Evolutionary conservation across 495 filamentous ascomycete genomes (phyloP), one percentile per base, ranked within the genome.

Genomic region (Trichoderma reesei): DNA sequence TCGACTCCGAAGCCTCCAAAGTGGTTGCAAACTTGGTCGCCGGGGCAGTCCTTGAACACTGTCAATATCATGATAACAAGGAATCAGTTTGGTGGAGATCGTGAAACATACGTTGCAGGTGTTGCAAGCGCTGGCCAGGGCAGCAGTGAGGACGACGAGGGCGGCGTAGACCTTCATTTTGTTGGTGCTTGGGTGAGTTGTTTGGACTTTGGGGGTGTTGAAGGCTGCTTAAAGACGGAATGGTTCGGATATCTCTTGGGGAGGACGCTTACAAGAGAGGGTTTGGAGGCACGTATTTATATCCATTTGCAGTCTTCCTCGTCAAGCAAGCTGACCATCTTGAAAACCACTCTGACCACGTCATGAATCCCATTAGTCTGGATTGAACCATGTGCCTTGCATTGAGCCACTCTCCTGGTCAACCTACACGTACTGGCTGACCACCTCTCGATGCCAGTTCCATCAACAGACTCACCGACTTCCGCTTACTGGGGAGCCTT

Each of bases 61-160:
- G 26, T 56, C 34, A 56, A n/a, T 33, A 56, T 33, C 2, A 56
- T 34, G 8, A n/a, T n/a, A 6, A n/a, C 42, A 18, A n/a, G n/a
- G 42, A 18, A 26, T 1, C 0, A 36, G 7, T 33, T 33, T 16
- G 3, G 3, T 33, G 34, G 0, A 10, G 1, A 3, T 33, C 0
- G 14, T 56, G 31, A 56, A 10, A 3, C 51, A 11, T 56, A 56
- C 51, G 18, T 56, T 33, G 51, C 51, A 56, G 11, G 51, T 34
- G 51, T 56, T 56, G 51, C 51, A 56, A 56, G 51, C 51, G 26
- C 51, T 56, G 10, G 51, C 51, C 51, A 56, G 26, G 5, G 51
- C 51, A 5, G 51, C 51, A 33, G 51, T 34, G 26, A 56, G 26
- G 51, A 56, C 51, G 51, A 56, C 26, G 9, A 56, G 9, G 5